Conservation (phyloP, 805 yeast genomes). For the Jamesozyma jinghongensis region DNA sequence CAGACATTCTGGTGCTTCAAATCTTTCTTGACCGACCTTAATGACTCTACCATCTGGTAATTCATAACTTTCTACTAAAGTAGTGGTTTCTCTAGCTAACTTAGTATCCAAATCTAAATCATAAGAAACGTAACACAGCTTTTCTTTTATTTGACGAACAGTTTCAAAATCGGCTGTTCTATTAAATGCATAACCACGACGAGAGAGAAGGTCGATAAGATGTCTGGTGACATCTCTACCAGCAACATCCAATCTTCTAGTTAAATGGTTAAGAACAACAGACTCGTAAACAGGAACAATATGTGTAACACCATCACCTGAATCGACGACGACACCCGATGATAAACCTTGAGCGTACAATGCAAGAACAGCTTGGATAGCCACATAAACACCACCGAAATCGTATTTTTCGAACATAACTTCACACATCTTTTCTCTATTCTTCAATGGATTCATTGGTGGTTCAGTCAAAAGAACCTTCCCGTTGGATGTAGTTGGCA, state of each 20-base stretch:
- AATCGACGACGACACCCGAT: slow-evolving; percentile 96
- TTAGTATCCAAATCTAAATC: slow-evolving; percentile 85
- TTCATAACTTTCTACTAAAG: slow-evolving; percentile 83
- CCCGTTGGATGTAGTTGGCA: slow-evolving; percentile 63
- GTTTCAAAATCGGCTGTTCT: slow-evolving; percentile 98
- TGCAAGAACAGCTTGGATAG: slow-evolving; percentile 96
- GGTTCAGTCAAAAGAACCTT: slow-evolving; percentile 92
- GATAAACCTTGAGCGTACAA: slow-evolving; percentile 94
- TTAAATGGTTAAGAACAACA: slow-evolving; percentile 89
- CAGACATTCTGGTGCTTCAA: slow-evolving; percentile 60
- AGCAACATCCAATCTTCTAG: slow-evolving; percentile 89
- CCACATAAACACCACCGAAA: slow-evolving; percentile 90
- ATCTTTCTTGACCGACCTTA: slow-evolving; percentile 90
- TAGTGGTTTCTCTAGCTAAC: slow-evolving; percentile 89
- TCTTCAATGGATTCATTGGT: slow-evolving; percentile 91
- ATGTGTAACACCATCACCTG: slow-evolving; percentile 92
- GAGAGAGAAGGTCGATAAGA: slow-evolving; percentile 77
- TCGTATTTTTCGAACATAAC: slow-evolving; percentile 90
- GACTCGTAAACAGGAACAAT: slow-evolving; percentile 97
- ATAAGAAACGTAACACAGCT: slow-evolving; percentile 88
- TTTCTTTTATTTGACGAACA: slow-evolving; percentile 95
- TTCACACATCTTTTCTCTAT: slow-evolving; percentile 87
- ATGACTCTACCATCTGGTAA: slow-evolving; percentile 95
- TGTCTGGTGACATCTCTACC: slow-evolving; percentile 98
- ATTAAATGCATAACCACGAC: slow-evolving; percentile 96